Conservation (phyloP, 345 rosid genomes). For the Schrenkiella parvula region DNA sequence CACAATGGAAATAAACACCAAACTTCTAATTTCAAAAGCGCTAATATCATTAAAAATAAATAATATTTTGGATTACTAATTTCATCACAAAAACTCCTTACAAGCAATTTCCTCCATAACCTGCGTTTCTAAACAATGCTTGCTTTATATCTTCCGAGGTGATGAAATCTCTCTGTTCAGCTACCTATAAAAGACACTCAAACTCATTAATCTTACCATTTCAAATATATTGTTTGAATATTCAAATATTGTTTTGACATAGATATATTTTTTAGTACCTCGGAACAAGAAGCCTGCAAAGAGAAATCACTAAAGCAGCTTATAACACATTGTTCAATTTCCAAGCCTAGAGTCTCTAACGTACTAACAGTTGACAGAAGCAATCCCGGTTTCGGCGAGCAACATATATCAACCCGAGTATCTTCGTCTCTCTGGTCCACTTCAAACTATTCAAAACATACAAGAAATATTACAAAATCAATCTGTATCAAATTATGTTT, state of each 20-base stretch:
- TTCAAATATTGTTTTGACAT: neutral
- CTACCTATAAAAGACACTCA: slow-evolving; percentile 32
- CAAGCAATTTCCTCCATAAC: slow-evolving; percentile 92
- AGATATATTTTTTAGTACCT: slow-evolving; percentile 36
- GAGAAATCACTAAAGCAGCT: slow-evolving; percentile 92
- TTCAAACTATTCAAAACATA: slow-evolving; percentile 56
- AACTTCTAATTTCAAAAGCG: neutral
- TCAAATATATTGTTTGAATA: neutral
- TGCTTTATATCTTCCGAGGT: slow-evolving; percentile 84
- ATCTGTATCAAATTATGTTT: neutral
- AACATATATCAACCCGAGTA: slow-evolving; percentile 68
- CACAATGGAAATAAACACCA: slow-evolving; percentile 3
- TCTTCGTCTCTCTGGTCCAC: slow-evolving; percentile 55
- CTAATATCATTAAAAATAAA: slow-evolving; percentile 11
- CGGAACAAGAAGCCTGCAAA: slow-evolving; percentile 89
- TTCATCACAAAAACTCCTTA: slow-evolving; percentile 3
- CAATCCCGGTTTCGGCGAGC: slow-evolving; percentile 77
- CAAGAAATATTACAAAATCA: neutral
- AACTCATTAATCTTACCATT: neutral
- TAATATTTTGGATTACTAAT: neutral
- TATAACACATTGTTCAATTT: slow-evolving; percentile 85
- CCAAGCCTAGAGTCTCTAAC: slow-evolving; percentile 78
- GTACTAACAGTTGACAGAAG: slow-evolving; percentile 75
- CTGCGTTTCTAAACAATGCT: slow-evolving; percentile 80
- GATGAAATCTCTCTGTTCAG: slow-evolving; percentile 46